These are phyloP conservation scores for Ustilago loliicola DNA, from an alignment of 1,284 basidiomycete genomes.

Conservation along the genomic window DNA sequence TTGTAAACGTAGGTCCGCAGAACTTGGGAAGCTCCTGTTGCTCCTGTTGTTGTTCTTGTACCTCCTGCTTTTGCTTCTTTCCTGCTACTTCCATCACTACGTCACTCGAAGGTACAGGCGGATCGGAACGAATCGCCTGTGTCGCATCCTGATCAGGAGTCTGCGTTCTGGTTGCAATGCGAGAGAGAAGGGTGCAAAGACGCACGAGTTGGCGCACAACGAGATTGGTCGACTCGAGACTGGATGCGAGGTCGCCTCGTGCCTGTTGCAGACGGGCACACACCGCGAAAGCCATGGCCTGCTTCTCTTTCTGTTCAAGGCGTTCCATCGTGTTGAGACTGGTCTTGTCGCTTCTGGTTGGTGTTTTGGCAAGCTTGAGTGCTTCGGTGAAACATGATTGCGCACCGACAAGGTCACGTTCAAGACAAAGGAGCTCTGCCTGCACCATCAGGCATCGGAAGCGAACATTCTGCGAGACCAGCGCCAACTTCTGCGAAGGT, in stretches of 20 bases:
- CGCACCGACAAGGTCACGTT: constrained; percentile 27
- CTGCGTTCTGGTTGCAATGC: constrained; percentile 25
- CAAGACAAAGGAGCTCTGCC: constrained; percentile 28
- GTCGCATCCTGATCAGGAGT: constrained; percentile 10
- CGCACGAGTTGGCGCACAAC: constrained; percentile 44
- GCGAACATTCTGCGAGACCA: constrained; percentile 39
- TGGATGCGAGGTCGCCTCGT: constrained; percentile 36
- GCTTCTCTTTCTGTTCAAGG: constrained; percentile 35
- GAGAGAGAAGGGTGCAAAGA: constrained; percentile 26
- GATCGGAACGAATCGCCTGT: constrained; percentile 8
- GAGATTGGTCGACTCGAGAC: constrained; percentile 34
- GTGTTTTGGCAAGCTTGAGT: constrained; percentile 30
- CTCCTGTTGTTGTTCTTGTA: neutral
- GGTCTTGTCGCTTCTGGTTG: constrained; percentile 18
- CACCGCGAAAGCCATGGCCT: constrained; percentile 37
- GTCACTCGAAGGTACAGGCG: constrained; percentile 28
- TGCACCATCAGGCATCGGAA: constrained; percentile 46
- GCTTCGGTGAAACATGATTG: constrained; percentile 37
- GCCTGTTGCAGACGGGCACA: constrained; percentile 38
- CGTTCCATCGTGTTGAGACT: constrained; percentile 36
- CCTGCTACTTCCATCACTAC: constrained; percentile 16
- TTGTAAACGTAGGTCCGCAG: constrained; percentile 28
- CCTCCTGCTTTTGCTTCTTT: neutral
- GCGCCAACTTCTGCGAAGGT: constrained; percentile 16
- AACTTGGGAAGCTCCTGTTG: constrained; percentile 38